Evolutionary conservation across 2,329 filamentous ascomycete genomes (phyloP), one percentile per base, ranked within the genome.

Genomic region (Fusarium hostae): DNA sequence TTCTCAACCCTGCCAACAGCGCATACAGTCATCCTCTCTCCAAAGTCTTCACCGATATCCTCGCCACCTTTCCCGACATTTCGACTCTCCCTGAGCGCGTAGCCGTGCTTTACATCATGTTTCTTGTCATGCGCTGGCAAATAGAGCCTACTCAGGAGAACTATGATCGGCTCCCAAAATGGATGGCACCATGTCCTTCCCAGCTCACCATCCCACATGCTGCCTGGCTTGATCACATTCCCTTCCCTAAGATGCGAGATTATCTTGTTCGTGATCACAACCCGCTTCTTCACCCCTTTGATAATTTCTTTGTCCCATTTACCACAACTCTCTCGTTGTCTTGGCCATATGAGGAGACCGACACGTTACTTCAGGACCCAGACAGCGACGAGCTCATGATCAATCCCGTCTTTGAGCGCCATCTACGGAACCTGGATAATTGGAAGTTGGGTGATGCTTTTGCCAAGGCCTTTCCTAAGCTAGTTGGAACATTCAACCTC

Each of bases 401-500:
- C 70, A 97, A 96, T 71, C 94, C 94, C 0, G 92, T 94, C 0
- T 97, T 97, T 79, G 93, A 97, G 81, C 86, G 89, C 40, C 94
- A 98, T 79, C 78, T 97, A 52, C 83, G 91, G 6, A 86, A 92
- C 45, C 78, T 94, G 41, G 88, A 90, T 65, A 97, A 97, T 76
- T 98, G 95, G 94, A 92, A 89, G 64, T 78, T 97, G 3, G 94
- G 94, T 0, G 86, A 88, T 9, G 84, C 85, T 3, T 96, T 96
- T 79, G 86, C 87, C 26, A 85, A 86, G 67, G 84, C 87, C 0
- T 94, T 92, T 75, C 93, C 94, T 0, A 79, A 57, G 12, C 69
- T 82, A 20, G 70, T 65, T 11, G 78, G 79, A 10, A 78, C 75
- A 10, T 81, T 75, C 58, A 78, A 79, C 57, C 59, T 80, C 16